These are phyloP conservation scores for Lepidium sativum DNA, from an alignment of 345 rosid genomes.

Conservation along the genomic window DNA sequence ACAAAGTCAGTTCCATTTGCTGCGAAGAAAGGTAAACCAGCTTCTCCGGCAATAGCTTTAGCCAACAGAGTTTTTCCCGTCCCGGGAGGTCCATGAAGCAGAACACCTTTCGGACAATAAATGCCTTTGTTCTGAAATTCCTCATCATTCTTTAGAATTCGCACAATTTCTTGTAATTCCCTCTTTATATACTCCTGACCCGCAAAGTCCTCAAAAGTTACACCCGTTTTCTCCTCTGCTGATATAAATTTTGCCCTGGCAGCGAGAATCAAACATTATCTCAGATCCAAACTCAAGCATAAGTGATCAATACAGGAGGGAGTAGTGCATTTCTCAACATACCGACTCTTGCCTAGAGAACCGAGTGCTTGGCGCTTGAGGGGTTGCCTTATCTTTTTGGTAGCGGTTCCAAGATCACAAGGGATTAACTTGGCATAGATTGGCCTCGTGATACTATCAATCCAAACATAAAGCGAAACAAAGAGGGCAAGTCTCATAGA, in stretches of 20 bases:
- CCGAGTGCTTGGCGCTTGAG: conserved; percentile 78
- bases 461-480: conserved; percentile 65
- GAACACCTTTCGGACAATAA: conserved; percentile 96
- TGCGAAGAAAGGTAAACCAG: conserved; percentile 94
- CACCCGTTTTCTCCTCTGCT: conserved; percentile 91
- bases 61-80: conserved; percentile 96
- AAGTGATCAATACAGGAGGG: neutral
- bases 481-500: conserved; percentile 84
- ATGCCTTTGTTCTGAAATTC: conserved; percentile 89
- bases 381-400: conserved; percentile 41
- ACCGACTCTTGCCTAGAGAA: conserved; percentile 91
- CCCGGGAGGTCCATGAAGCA: conserved; percentile 97
- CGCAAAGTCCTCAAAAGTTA: conserved; percentile 94
- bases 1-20: conserved; percentile 97
- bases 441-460: conserved; percentile 72
- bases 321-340: conserved; percentile 21
- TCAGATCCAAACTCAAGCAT: conserved; percentile 1
- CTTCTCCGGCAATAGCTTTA: conserved; percentile 99
- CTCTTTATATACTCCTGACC: conserved; percentile 95
- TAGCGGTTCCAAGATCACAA: conserved; percentile 79
- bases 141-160: conserved; percentile 82
- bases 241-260: conserved; percentile 88
- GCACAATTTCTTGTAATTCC: conserved; percentile 85
- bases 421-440: conserved; percentile 88
- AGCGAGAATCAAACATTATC: neutral